phyloP scores from a whole-genome alignment of 805 yeast species.

The Nakazawaea ernobii region DNA sequence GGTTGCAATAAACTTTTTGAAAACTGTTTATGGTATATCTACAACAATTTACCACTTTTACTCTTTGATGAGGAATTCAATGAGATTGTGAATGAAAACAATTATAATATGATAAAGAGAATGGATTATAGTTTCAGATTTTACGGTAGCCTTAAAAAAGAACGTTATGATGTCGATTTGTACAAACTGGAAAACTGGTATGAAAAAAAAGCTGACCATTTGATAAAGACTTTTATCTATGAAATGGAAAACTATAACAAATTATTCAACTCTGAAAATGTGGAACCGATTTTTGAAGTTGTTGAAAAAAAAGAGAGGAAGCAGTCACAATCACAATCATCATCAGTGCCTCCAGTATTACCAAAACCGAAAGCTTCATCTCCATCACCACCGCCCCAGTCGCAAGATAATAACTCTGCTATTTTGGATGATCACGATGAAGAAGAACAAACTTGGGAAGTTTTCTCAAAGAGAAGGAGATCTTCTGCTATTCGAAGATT shows the following conservation, averaged over 20 bases:
- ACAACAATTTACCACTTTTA: constrained; percentile 56
- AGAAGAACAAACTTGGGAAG: constrained; percentile 27
- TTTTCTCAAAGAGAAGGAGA: constrained; percentile 25
- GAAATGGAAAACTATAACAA: constrained; percentile 33
- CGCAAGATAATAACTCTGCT: constrained; percentile 13
- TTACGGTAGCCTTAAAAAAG: constrained; percentile 21
- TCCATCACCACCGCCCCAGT: constrained; percentile 3
- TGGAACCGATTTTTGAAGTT: constrained; percentile 30
- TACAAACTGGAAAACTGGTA: constrained; percentile 19
- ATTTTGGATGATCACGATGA: constrained; percentile 21
- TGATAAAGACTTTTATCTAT: constrained; percentile 28
- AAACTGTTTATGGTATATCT: constrained; percentile 64
- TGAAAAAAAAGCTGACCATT: constrained; percentile 20
- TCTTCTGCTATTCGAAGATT: constrained; percentile 16
- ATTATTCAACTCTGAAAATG: constrained; percentile 26
- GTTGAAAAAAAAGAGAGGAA: constrained; percentile 14
- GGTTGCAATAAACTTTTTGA: constrained; percentile 50
- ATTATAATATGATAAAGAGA: constrained; percentile 15
- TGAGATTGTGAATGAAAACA: constrained; percentile 23
- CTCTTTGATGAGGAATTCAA: constrained; percentile 40
- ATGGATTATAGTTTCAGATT: constrained; percentile 30
- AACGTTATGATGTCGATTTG: neutral
- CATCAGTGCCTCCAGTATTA: neutral
- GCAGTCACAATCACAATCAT: constrained; percentile 11
- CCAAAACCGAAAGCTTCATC: no score